A percentile compares a stretch with the other conserved stretches of the same genome.
Evolutionary conservation across 306 rosid species (phyloP).

Genomic region (Alnus glutinosa): DNA sequence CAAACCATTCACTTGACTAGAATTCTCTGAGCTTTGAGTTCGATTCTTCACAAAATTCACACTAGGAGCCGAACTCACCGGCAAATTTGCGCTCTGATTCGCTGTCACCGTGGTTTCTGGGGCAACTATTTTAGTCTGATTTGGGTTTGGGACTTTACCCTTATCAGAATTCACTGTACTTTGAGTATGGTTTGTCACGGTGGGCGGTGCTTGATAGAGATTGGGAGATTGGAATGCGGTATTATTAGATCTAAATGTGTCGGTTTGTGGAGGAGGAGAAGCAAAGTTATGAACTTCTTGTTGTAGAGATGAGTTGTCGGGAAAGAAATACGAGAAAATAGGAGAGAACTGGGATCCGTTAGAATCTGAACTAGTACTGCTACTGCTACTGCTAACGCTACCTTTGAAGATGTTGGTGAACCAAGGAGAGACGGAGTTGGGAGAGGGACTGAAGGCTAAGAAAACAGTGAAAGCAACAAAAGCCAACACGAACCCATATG

Average conservation of each 20-base stretch:
- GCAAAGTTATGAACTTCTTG: constrained; percentile 11
- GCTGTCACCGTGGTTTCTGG: background rate
- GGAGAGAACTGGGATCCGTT: constrained; percentile 52
- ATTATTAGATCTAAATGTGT: constrained; percentile 58
- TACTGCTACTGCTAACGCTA: background rate
- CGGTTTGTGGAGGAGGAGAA: constrained; percentile 22
- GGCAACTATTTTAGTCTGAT: constrained; percentile 36
- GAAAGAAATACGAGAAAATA: constrained; percentile 50
- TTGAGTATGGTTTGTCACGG: constrained; percentile 27
- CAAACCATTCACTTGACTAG: constrained; percentile 17
- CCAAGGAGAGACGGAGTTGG: constrained; percentile 58
- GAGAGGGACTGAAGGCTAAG: constrained; percentile 65
- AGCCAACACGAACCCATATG: constrained; percentile 59
- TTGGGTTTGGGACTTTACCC: constrained; percentile 24
- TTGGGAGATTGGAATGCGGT: constrained; percentile 33
- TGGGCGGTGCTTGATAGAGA: constrained; percentile 21
- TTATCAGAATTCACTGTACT: constrained; percentile 9
- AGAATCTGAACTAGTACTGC: constrained; percentile 1
- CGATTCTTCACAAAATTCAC: constrained; percentile 15
- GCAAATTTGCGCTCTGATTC: constrained; percentile 5
- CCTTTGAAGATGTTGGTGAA: constrained; percentile 52
- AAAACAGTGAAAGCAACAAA: constrained; percentile 71
- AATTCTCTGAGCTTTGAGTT: constrained; percentile 10
- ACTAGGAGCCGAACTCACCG: constrained; percentile 13
- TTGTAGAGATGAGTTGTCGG: constrained; percentile 39